These are phyloP conservation scores for Aspergillus funiculosus DNA, from an alignment of 495 filamentous ascomycete genomes.

Conservation along the genomic window DNA sequence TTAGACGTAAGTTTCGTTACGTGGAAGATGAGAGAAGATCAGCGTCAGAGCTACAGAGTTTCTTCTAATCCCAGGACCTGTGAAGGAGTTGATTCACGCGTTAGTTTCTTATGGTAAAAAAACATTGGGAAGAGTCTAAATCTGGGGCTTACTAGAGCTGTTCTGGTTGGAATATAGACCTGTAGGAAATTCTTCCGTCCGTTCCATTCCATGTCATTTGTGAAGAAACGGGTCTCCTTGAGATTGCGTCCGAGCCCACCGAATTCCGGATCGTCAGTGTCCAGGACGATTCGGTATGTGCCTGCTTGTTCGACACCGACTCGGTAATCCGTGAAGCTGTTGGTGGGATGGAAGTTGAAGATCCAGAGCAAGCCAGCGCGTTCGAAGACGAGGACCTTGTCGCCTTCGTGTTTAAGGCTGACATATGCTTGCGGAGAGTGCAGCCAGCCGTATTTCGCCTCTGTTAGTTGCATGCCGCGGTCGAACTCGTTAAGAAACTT, in stretches of 20 bases:
- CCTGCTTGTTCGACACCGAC: constrained; percentile 79
- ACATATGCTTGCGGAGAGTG: constrained; percentile 83
- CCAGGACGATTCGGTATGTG: constrained; percentile 83
- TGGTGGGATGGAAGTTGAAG: constrained; percentile 90
- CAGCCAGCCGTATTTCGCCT: constrained; percentile 90
- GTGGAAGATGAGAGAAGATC: not conserved
- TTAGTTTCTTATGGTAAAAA: not conserved
- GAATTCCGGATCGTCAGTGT: constrained; percentile 69
- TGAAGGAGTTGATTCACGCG: too few relatives aligned
- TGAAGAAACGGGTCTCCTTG: constrained; percentile 78
- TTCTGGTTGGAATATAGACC: constrained; percentile 81
- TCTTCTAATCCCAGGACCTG: constrained; percentile 51
- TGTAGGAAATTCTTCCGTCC: constrained; percentile 81
- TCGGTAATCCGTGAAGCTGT: constrained; percentile 87
- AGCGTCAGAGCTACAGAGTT: constrained; percentile 27
- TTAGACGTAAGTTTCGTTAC: not conserved
- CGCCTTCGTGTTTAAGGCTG: constrained; percentile 84
- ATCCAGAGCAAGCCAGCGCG: constrained; percentile 84
- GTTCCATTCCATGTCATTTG: constrained; percentile 85
- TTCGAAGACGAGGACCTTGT: constrained; percentile 97
- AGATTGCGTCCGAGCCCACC: constrained; percentile 77
- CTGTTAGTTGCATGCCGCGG: constrained; percentile 77
- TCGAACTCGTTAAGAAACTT: constrained; percentile 93
- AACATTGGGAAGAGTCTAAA: not conserved
- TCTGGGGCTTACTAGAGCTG: constrained; percentile 66